Evolutionary conservation across 768 basidiomycete genomes (phyloP).

Genomic region (Lactifluus pinguis): DNA sequence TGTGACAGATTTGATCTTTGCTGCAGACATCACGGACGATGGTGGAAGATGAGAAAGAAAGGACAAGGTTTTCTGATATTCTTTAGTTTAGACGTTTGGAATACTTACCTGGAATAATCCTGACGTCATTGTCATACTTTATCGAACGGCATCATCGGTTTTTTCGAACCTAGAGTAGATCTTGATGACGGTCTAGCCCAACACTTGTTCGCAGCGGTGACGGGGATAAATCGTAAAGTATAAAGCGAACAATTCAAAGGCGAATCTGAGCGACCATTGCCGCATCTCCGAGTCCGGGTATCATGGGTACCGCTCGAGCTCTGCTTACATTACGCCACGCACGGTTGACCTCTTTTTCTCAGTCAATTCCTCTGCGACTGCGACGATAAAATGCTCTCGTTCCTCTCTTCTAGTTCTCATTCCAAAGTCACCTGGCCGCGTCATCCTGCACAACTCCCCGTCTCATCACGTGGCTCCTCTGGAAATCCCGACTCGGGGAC

Average conservation of each 20-base stretch:
- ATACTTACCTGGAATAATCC: not conserved
- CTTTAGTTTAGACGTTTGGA: not conserved
- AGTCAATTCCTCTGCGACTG: not conserved
- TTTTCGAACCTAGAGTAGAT: not conserved
- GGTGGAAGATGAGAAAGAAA: not conserved
- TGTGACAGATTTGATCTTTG: slow-evolving; percentile 8
- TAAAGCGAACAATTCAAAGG: not conserved
- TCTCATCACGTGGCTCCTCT: not conserved
- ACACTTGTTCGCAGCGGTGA: too few species aligned
- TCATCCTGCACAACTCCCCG: not conserved
- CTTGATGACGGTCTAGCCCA: not conserved
- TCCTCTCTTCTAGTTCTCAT: not conserved
- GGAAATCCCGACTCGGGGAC: not conserved
- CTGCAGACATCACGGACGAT: slow-evolving; percentile 1
- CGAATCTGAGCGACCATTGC: too few species aligned
- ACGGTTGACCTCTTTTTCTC: too few species aligned
- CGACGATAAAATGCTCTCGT: not conserved
- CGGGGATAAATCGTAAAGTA: too few species aligned
- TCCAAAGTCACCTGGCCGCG: slow-evolving; percentile 7
- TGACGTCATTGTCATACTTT: not conserved
- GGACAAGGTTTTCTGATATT: not conserved
- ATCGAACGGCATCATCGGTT: not conserved
- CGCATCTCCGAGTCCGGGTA: too few species aligned
- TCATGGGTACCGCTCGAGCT: too few species aligned
- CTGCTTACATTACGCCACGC: too few species aligned